phyloP scores from a whole-genome alignment of 768 basidiomycete genomes.

The Leccinum fibrillosum region DNA sequence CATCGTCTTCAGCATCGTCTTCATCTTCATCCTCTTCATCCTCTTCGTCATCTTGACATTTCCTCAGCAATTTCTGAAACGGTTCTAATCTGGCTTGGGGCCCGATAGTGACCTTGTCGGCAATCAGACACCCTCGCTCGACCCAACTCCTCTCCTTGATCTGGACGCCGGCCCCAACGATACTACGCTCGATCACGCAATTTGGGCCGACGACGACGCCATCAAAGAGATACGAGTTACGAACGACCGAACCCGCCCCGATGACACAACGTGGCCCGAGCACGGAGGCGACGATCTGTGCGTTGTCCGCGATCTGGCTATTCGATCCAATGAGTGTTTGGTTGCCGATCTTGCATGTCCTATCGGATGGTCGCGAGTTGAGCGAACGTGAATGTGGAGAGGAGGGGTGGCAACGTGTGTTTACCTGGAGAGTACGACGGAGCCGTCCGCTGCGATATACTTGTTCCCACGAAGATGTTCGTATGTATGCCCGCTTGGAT shows the following conservation, averaged over 20 bases:
- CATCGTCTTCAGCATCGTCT: conserved; percentile 27
- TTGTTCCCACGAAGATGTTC: conserved; percentile 86
- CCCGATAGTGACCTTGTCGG: conserved; percentile 77
- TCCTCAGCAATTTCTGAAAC: conserved; percentile 73
- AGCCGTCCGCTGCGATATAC: conserved; percentile 78
- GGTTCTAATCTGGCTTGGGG: conserved; percentile 61
- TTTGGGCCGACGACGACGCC: conserved; percentile 66
- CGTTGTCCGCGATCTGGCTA: conserved; percentile 63
- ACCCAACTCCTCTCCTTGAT: conserved; percentile 67
- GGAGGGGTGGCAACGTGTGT: conserved; percentile 9
- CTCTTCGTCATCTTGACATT: conserved; percentile 36
- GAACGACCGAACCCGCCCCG: conserved; percentile 65
- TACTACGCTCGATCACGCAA: conserved; percentile 71
- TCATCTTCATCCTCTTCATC: conserved; percentile 31
- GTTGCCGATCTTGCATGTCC: conserved; percentile 78
- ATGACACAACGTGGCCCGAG: conserved; percentile 75
- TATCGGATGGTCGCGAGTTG: conserved; percentile 23
- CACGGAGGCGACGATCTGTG: conserved; percentile 66
- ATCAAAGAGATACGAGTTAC: conserved; percentile 82
- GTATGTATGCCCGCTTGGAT: conserved; percentile 78
- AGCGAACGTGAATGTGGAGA: background rate
- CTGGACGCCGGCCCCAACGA: conserved; percentile 74
- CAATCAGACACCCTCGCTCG: conserved; percentile 77
- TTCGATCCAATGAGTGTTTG: conserved; percentile 85
- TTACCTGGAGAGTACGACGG: conserved; percentile 82